Evolutionary conservation across 306 rosid genomes (phyloP), one percentile per base, ranked within the genome.

Genomic region (Prinsepia uniflora): DNA sequence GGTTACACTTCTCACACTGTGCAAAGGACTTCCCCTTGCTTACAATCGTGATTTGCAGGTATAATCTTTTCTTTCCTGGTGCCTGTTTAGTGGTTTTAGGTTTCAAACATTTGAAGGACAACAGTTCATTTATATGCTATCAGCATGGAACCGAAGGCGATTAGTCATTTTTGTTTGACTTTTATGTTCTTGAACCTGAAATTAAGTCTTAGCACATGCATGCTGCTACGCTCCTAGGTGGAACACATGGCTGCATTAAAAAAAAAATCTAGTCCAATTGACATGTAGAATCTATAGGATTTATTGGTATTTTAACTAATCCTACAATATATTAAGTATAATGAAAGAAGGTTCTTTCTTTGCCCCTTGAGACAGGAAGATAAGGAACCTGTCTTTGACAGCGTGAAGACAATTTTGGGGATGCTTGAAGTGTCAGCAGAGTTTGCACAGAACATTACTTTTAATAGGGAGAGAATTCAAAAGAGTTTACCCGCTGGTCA

Each of bases 41-140:
- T 94, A 94, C 76, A 94, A 94, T 78, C 97, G 99, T 65, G 97
- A 94, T 82, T 82, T 94, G 84, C 99, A 94, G 96, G 99, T 91
- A 78, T 54, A 44, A 49, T 53, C 6, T 56, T 65, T 22, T 44
- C 65, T 73, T 40, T 65, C 3, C 11, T 75, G 13, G 39, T 24
- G 18, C 36, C 60, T n/a, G 10, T 48, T 65, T 42, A 47, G 7
- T 30, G 15, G 54, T 48, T 56, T 7, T 7, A 47, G 36, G 36
- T 30, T 30, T 30, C 36, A 30, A 30, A 30, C 30, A 1, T 30
- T 30, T 30, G 0, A 47, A 43, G 10, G 45, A 45, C 50, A 41
- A 39, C 3, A 34, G 43, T 24, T 72, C 20, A 14, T 30, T 30
- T 30, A 30, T 30, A 30, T 30, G 36, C 36, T 30, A 30, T 30